Evolutionary conservation across 306 rosid species (phyloP), one percentile per base, ranked within the genome.

Genomic region (Calophaca sinica): DNA sequence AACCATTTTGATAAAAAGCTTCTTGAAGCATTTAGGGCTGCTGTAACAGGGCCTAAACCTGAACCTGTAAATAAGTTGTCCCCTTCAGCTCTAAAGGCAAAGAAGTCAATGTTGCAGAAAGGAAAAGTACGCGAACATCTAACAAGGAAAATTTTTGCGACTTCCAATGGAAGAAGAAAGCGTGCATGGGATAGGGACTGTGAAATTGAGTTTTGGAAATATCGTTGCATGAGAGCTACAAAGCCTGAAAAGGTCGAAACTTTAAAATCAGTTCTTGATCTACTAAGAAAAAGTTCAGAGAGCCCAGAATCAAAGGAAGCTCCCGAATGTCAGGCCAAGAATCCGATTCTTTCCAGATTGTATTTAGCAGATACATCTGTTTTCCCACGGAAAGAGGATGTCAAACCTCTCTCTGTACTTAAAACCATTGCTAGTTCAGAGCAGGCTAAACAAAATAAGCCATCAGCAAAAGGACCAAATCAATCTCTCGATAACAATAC

Each of bases 101-200:
- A 79, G 81, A 92, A 88, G 83, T 69, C 91, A 79, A 85, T 90
- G 84, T 79, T 92, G 84, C 97, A 90, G 78, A 94, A 87, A 77
- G 96, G 99, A 15, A 92, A 85, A 81, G 87, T 94, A 45, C 98
- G 97, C 52, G 98, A 92, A 78, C 80, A 91, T 80, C 74, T 94
- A 61, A 94, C 99, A 20, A 94, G 84, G 89, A 92, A 94, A 87
- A 92, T 94, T 57, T 94, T 92, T 79, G 90, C 76, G 48, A 39
- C 80, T 57, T 82, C 93, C 64, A 90, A 81, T 86, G 99, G 99
- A 84, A 90, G 87, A 70, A 78, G 98, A 82, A 94, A 90, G 86
- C 97, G 90, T 41, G 96, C 98, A 65, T 92, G 99, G 99, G 97
- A 94, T 81, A 81, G 97, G 86, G 98, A 92, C 73, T 90, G 98